A percentile compares a stretch with the other conserved stretches of the same genome.
These are phyloP conservation scores for Cinnamomum chago DNA, from an alignment of 164 flowering plant genomes.

Conservation along the genomic window DNA sequence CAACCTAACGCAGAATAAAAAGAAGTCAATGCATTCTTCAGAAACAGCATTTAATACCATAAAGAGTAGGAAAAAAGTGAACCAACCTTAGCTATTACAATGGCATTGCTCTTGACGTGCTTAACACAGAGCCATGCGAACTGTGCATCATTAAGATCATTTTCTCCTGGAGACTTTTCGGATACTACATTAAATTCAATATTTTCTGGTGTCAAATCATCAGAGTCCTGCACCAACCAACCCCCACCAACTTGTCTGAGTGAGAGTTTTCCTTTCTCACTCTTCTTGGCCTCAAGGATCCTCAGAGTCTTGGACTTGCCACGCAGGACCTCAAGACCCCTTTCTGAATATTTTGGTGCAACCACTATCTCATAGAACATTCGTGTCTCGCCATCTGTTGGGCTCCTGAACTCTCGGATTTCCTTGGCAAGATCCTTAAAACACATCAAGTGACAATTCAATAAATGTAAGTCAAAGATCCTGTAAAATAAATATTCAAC, in stretches of 20 bases:
- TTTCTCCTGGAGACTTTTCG: slow-evolving; percentile 52
- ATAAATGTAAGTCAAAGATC: neutral
- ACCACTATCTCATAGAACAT: slow-evolving; percentile 99
- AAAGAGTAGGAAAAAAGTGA: neutral
- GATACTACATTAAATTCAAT: slow-evolving; percentile 61
- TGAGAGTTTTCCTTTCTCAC: slow-evolving; percentile 76
- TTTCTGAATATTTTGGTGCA: slow-evolving; percentile 81
- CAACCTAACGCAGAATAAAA: too few species aligned
- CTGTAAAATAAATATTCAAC: slow-evolving; percentile 41
- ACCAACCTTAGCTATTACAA: slow-evolving; percentile 91
- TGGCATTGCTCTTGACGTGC: slow-evolving; percentile 99
- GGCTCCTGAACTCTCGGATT: slow-evolving; percentile 92
- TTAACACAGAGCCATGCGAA: slow-evolving; percentile 98
- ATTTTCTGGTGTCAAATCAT: slow-evolving; percentile 75
- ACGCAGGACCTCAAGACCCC: slow-evolving; percentile 85
- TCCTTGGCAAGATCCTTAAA: slow-evolving; percentile 50
- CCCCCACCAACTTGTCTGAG: slow-evolving; percentile 98
- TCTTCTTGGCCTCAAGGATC: slow-evolving; percentile 85
- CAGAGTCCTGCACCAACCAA: slow-evolving; percentile 93
- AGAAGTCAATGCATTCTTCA: neutral
- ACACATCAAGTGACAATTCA: neutral
- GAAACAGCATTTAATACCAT: neutral
- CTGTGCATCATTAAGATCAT: slow-evolving; percentile 73
- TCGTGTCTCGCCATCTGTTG: slow-evolving; percentile 93
- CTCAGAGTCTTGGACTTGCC: slow-evolving; percentile 91